Base-by-base conservation (phyloP, 257 asterid genomes). In the Solanum okadae region DNA sequence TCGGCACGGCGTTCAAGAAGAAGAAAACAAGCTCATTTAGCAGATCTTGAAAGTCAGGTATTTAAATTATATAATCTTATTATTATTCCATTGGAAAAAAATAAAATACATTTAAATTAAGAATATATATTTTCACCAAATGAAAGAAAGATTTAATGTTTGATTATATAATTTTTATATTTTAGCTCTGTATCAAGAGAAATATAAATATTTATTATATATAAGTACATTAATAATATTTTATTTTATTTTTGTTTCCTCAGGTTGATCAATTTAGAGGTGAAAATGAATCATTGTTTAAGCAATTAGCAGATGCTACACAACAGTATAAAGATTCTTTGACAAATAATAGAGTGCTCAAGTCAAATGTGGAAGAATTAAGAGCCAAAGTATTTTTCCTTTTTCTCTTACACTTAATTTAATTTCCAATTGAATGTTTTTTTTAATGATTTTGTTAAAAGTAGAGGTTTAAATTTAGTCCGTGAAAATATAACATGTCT, bases 321-420 rank as follows among this genome's bases (percentile, higher is more conserved):
- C 98, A 94, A 46, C 95, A 92, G 68, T 95, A 92, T 87, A 96
- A 94, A 90, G 98, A 95, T 40, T 88, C 99, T 20, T 91, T 93
- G 2, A 97, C 98, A 2, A 96, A 97, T 88, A 94, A 97, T 84
- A 93, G 98, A 70, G 98, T 97, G 88, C 96, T 97, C 72, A 93
- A 95, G 89, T 95, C 98, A 2, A 96, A 96, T 18, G 99, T 97
- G 10, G 98, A 96, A 92, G 99, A 98, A 68, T 93, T 97, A 67
- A 91, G 99, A 92, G 99, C 99, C 89, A 95, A 97, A 96, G 99
- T 96, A 89, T 34, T 14, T n/a, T n/a, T 3, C 31, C 49, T 70
- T 18, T 14, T 65, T 23, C 38, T 59, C 25, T 65, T 86, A 85
- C 8, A 18, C 65, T 33, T 13, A 1, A 31, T 37, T 52, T 37